These are phyloP conservation scores for Penicillium chermesinum DNA, from an alignment of 495 filamentous ascomycete species.

Conservation along the genomic window DNA sequence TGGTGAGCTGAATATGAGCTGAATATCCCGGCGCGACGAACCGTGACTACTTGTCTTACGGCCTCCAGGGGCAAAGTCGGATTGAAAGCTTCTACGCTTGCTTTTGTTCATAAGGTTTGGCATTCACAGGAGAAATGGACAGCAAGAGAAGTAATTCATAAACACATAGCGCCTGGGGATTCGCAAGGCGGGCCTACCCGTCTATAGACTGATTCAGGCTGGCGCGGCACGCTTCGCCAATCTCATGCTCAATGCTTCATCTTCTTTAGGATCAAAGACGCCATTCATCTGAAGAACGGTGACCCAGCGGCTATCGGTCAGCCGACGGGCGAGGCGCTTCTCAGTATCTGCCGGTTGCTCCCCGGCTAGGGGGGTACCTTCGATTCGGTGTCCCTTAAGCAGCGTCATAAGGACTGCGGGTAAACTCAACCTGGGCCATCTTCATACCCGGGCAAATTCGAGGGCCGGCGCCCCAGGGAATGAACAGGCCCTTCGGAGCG, in stretches of 20 bases:
- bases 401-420: slow-evolving; percentile 36
- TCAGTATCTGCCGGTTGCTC: background rate
- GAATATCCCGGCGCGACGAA: no score
- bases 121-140: no score
- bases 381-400: slow-evolving; percentile 8
- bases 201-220: background rate
- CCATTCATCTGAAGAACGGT: background rate
- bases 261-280: background rate
- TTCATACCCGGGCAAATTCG: slow-evolving; percentile 46
- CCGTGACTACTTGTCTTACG: no score
- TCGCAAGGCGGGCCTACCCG: no score
- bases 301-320: background rate
- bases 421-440: slow-evolving; percentile 50
- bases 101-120: no score
- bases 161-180: no score
- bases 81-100: no score
- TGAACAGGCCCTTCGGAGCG: slow-evolving; percentile 31
- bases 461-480: slow-evolving; percentile 45
- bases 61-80: no score
- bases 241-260: background rate
- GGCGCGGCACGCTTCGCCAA: background rate
- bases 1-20: no score
- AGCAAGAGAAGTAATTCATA: no score
- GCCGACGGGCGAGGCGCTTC: background rate
- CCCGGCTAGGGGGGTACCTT: background rate